Conservation (phyloP, 768 basidiomycete genomes). For the Nevesoporus exiguus region DNA sequence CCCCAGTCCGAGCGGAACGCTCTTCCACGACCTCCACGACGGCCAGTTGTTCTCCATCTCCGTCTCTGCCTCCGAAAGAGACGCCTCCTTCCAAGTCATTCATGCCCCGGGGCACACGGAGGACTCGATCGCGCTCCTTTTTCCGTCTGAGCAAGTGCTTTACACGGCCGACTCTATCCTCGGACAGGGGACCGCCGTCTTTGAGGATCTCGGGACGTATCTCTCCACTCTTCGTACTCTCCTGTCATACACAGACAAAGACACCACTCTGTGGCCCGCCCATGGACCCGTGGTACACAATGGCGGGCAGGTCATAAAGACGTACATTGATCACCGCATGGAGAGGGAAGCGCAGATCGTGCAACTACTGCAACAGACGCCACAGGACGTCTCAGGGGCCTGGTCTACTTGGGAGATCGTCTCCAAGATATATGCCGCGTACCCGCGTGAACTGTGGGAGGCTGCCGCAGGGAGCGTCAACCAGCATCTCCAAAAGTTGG, state of each 20-base stretch:
- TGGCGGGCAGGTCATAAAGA: constrained; percentile 56
- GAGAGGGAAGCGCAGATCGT: constrained; percentile 81
- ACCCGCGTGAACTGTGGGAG: constrained; percentile 67
- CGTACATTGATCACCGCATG: constrained; percentile 78
- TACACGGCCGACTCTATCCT: constrained; percentile 92
- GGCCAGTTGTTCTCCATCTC: constrained; percentile 47
- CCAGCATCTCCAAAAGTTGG: constrained; percentile 72
- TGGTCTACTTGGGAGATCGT: constrained; percentile 72
- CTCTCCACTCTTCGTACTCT: constrained; percentile 60
- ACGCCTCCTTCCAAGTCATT: constrained; percentile 52
- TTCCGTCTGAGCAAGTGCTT: constrained; percentile 66
- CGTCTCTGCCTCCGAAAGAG: not conserved
- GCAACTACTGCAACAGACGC: constrained; percentile 38
- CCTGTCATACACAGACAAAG: constrained; percentile 40
- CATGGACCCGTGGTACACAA: constrained; percentile 79
- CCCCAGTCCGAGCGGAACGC: constrained; percentile 38
- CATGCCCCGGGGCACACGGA: constrained; percentile 89
- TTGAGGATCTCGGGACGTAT: constrained; percentile 77
- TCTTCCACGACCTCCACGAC: constrained; percentile 59
- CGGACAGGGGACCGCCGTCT: constrained; percentile 87
- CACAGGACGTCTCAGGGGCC: constrained; percentile 12
- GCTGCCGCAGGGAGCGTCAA: constrained; percentile 68
- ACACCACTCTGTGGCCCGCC: constrained; percentile 72
- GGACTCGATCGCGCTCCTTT: constrained; percentile 77
- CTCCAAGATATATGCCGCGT: constrained; percentile 61